These are phyloP conservation scores for Podospora anserina DNA, from an alignment of 495 filamentous ascomycete genomes.

Conservation along the genomic window DNA sequence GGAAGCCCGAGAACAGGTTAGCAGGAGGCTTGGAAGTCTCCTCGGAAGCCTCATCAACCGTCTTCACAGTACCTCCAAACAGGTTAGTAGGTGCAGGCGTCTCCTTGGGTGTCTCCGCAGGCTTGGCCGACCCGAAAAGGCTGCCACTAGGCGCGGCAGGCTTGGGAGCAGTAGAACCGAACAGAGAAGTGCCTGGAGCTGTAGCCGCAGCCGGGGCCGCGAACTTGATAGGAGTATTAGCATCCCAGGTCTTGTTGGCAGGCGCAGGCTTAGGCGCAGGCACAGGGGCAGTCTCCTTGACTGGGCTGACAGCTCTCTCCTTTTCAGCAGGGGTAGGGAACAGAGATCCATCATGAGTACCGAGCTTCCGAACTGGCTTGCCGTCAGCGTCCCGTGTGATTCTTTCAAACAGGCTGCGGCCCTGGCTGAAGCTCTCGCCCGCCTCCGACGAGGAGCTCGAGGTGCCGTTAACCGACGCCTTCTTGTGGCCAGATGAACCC, in stretches of 20 bases:
- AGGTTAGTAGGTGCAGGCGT: constrained; percentile 15
- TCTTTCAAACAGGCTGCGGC: constrained; percentile 59
- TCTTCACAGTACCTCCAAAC: constrained; percentile 25
- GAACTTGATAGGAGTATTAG: constrained; percentile 41
- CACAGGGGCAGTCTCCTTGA: constrained; percentile 29
- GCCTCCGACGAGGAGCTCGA: constrained; percentile 36
- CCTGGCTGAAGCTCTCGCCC: constrained; percentile 30
- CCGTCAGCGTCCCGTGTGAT: constrained; percentile 49
- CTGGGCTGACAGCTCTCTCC: constrained; percentile 33
- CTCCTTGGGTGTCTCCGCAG: constrained; percentile 21
- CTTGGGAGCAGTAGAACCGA: constrained; percentile 33
- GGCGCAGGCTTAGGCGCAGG: constrained; percentile 12
- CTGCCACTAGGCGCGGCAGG: constrained; percentile 26
- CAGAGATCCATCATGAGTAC: constrained; percentile 25
- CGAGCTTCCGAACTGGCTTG: constrained; percentile 43
- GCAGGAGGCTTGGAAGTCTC: constrained; percentile 18
- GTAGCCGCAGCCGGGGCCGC: constrained; percentile 16
- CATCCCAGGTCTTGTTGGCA: constrained; percentile 49
- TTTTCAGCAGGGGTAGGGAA: constrained; percentile 31
- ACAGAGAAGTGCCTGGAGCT: constrained; percentile 22
- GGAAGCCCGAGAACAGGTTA: constrained; percentile 18
- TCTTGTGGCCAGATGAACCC: constrained; percentile 32
- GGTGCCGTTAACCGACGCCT: constrained; percentile 23
- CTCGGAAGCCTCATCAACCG: constrained; percentile 24
- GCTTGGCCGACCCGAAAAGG: constrained; percentile 28